Percentiles rank a stretch among this genome's conserved stretches.
phyloP scores from a whole-genome alignment of 169 alveolate species.

The Babesia bovis region DNA sequence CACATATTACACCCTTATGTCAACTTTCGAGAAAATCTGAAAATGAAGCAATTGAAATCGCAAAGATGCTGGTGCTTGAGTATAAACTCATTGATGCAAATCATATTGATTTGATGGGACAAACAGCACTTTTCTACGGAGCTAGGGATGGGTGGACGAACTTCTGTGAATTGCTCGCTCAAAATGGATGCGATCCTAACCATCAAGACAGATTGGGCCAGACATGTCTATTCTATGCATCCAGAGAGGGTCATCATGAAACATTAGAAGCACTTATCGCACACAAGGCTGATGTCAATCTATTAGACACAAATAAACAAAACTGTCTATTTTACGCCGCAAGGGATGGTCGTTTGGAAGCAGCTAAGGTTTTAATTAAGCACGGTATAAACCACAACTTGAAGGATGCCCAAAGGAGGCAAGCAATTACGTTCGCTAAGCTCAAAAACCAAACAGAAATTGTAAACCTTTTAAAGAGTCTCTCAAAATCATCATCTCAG shows the following conservation, averaged over 20 bases:
- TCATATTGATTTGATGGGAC: constrained; percentile 84
- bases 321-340: constrained; percentile 91
- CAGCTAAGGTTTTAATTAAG: constrained; percentile 84
- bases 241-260: constrained; percentile 89
- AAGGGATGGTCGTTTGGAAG: constrained; percentile 87
- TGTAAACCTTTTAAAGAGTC: constrained; percentile 78
- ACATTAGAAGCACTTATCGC: constrained; percentile 77
- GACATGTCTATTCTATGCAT: constrained; percentile 89
- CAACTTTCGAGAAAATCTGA: constrained; percentile 83
- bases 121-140: constrained; percentile 91
- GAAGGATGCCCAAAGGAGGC: constrained; percentile 87
- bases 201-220: constrained; percentile 88
- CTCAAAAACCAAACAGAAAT: constrained; percentile 84
- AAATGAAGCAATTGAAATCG: constrained; percentile 83
- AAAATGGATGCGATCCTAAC: constrained; percentile 87
- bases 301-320: constrained; percentile 84
- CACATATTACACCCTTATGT: constrained; percentile 82
- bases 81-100: constrained; percentile 77
- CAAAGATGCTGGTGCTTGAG: constrained; percentile 77
- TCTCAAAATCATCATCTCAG: constrained; percentile 9
- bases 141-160: constrained; percentile 90
- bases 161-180: constrained; percentile 81
- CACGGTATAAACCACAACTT: constrained; percentile 83
- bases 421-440: constrained; percentile 88
- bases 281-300: constrained; percentile 85